Base-by-base conservation (phyloP, 1,284 basidiomycete genomes). In the Austropuccinia psidii region DNA sequence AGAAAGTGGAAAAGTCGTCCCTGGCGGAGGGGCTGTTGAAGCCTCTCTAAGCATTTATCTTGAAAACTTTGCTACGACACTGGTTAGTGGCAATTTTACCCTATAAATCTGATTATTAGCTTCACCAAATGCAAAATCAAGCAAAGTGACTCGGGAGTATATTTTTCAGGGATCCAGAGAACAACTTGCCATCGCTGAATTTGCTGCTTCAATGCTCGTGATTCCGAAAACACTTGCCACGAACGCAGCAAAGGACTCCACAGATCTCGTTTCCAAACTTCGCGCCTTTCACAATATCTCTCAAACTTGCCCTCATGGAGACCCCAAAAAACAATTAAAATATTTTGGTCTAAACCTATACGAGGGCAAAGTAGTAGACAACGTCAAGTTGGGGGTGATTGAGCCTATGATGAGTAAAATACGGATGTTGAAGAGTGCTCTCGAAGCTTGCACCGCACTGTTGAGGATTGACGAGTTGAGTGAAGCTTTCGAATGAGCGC, bases 391-490 rank as follows among this genome's bases (percentile, higher is more conserved):
- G 9, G 96, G 96, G 52, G 88, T 99, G 29, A 84, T 99, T 66
- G 96, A 98, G 83, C 96, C 96, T 1, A 97, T 94, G 6, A 87
- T 98, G 82, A 91, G 90, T 85, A 99, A 99, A 83, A 90, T 98
- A 76, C 90, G 91, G 82, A 94, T 90, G 80, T 83, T 99, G 81
- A 98, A 98, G 85, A 91, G 89, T 64, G 94, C 94, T 24, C 91
- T 96, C 77, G 96, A 98, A 83, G 95, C 96, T 17, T 93, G 95
- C 9, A 94, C 97, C 35, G 92, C 91, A 75, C 83, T 98, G 77
- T 83, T 99, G 80, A 87, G 96, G 75, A 98, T 98, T 80, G 95
- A 98, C 81, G 95, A 97, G 83, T 81, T 81, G 73, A 77, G 78
- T 61, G 77, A 77, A 7, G 77, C 80, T 58, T 77, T 77, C 17